These are phyloP conservation scores for Priceomyces castillae DNA, from an alignment of 805 yeast genomes.

Conservation along the genomic window DNA sequence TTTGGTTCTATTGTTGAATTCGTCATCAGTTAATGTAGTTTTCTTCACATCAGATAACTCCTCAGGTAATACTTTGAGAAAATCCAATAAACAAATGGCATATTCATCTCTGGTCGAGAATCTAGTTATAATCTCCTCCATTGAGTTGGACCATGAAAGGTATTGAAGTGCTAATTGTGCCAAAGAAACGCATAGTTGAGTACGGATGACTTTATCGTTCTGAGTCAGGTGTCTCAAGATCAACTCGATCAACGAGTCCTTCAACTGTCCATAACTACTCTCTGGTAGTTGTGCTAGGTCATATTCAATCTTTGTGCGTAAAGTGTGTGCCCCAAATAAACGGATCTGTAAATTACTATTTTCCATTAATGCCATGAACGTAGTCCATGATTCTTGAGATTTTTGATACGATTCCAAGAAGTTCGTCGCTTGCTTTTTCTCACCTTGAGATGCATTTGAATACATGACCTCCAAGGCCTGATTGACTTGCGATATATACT, in stretches of 20 bases:
- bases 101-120: slow-evolving; percentile 40
- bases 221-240: slow-evolving; percentile 43
- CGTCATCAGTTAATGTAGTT: slow-evolving; percentile 78
- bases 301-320: slow-evolving; percentile 79
- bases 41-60: slow-evolving; percentile 77
- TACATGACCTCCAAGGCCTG: slow-evolving; percentile 51
- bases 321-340: slow-evolving; percentile 88
- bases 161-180: slow-evolving; percentile 81
- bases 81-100: slow-evolving; percentile 61
- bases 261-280: slow-evolving; percentile 56
- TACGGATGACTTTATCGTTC: slow-evolving; percentile 58
- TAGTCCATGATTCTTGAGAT: slow-evolving; percentile 76
- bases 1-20: slow-evolving; percentile 61
- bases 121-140: slow-evolving; percentile 59
- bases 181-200: slow-evolving; percentile 79
- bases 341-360: slow-evolving; percentile 52
- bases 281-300: slow-evolving; percentile 77
- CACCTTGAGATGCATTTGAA: slow-evolving; percentile 42
- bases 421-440: slow-evolving; percentile 46
- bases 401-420: slow-evolving; percentile 82
- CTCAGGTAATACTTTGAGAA: slow-evolving; percentile 86
- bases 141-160: slow-evolving; percentile 66
- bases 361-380: slow-evolving; percentile 54
- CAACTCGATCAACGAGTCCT: slow-evolving; percentile 62
- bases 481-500: slow-evolving; percentile 29